Evolutionary conservation across 805 yeast genomes (phyloP).

Genomic region (Suhomyces kilbournensis): DNA sequence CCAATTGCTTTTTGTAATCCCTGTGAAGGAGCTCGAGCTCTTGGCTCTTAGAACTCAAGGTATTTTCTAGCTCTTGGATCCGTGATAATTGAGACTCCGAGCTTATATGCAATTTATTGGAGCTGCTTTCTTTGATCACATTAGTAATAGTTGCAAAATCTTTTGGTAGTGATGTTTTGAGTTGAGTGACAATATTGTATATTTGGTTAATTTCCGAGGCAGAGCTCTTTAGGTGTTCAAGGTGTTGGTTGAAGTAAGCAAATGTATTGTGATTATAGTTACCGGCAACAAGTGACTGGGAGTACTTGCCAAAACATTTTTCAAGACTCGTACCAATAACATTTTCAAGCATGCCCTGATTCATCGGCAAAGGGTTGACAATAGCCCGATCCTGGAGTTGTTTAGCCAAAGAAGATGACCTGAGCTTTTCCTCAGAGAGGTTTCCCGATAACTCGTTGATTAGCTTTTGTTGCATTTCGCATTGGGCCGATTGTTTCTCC

Average conservation of each 20-base stretch:
- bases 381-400: neutral
- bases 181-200: neutral
- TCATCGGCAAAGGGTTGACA: neutral
- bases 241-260: neutral
- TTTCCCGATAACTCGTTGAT: neutral
- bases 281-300: neutral
- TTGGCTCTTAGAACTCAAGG: neutral
- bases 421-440: neutral
- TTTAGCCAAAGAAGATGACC: neutral
- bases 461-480: neutral
- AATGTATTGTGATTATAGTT: neutral
- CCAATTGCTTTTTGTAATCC: neutral
- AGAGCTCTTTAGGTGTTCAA: neutral
- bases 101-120: neutral
- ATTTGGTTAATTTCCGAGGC: neutral
- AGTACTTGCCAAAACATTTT: neutral
- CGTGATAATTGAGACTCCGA: neutral
- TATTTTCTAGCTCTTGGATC: neutral
- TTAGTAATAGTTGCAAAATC: neutral
- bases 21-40: neutral
- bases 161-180: neutral
- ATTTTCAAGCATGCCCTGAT: neutral
- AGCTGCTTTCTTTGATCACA: neutral
- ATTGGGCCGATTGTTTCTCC: neutral
- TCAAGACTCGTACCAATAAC: neutral